phyloP scores from a whole-genome alignment of 208 protist genomes.

The Lotmaria passim region DNA sequence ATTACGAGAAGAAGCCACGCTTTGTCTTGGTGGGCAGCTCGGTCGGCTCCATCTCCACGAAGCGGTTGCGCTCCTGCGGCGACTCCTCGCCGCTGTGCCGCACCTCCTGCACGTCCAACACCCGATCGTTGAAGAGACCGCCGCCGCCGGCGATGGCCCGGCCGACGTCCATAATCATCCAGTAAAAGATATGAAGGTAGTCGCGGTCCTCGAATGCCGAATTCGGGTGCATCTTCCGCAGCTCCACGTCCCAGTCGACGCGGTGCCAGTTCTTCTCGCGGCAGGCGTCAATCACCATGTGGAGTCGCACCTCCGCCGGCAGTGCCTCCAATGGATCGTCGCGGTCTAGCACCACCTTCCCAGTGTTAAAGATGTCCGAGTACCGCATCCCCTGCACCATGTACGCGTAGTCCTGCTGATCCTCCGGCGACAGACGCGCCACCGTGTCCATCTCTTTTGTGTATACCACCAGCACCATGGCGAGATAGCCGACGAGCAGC shows the following conservation, averaged over 20 bases:
- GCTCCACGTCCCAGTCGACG: constrained; percentile 69
- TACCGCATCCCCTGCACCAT: constrained; percentile 77
- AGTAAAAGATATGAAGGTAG: constrained; percentile 67
- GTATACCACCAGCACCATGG: constrained; percentile 44
- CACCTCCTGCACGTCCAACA: constrained; percentile 40
- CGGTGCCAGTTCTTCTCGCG: constrained; percentile 55
- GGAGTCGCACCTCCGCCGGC: constrained; percentile 54
- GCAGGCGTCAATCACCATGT: constrained; percentile 63
- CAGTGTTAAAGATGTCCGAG: constrained; percentile 60
- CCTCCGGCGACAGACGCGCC: constrained; percentile 51
- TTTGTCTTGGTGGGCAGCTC: constrained; percentile 28
- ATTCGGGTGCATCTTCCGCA: constrained; percentile 49
- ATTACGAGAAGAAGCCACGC: constrained; percentile 35
- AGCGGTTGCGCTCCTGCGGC: constrained; percentile 17
- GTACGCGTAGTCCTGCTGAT: constrained; percentile 67
- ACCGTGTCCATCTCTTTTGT: constrained; percentile 59
- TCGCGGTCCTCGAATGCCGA: constrained; percentile 54
- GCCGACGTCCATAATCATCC: constrained; percentile 59
- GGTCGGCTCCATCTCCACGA: constrained; percentile 34
- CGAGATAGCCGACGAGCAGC: constrained; percentile 5
- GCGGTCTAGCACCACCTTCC: constrained; percentile 51
- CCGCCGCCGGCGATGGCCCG: constrained; percentile 42
- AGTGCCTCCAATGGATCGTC: constrained; percentile 77
- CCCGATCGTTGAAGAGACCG: constrained; percentile 51
- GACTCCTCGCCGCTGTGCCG: constrained; percentile 10